Conservation (phyloP, 129 eudicot genomes). For the Flaveria linearis region DNA sequence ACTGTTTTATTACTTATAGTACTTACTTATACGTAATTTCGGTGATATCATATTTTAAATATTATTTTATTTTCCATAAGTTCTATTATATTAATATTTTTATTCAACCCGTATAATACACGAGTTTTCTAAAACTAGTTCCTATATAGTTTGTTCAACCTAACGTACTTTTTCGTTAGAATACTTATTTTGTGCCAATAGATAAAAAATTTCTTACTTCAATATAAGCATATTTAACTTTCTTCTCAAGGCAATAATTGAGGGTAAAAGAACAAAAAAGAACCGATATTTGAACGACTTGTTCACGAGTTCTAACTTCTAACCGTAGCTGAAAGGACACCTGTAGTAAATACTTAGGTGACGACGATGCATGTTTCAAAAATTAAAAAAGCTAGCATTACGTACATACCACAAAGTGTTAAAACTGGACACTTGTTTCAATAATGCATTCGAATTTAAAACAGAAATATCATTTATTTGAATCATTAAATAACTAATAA, state of each 20-base stretch:
- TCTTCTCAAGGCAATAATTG: not conserved
- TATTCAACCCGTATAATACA: too few relatives aligned
- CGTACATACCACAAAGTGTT: conserved; percentile 31
- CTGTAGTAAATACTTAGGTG: not conserved
- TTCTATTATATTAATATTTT: too few relatives aligned
- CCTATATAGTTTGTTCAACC: too few relatives aligned
- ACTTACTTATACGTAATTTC: too few relatives aligned
- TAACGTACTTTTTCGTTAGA: too few relatives aligned
- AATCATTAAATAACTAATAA: conserved; percentile 26
- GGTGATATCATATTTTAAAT: too few relatives aligned
- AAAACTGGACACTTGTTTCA: conserved; percentile 16
- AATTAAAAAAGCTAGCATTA: not conserved
- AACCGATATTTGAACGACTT: not conserved
- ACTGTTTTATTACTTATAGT: too few relatives aligned
- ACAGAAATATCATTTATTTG: conserved; percentile 12
- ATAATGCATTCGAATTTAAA: conserved; percentile 23
- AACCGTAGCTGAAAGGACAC: conserved; percentile 11
- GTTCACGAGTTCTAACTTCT: conserved; percentile 12
- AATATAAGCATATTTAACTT: not conserved
- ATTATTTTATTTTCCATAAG: too few relatives aligned
- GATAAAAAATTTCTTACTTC: not conserved
- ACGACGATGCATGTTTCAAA: conserved; percentile 24
- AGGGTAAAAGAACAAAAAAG: not conserved
- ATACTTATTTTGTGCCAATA: not conserved
- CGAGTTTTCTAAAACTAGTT: too few relatives aligned